Percentiles rank a stretch among this genome's conserved stretches.
Conservation (phyloP, 306 rosid genomes). For the Astragalus membranaceus region DNA sequence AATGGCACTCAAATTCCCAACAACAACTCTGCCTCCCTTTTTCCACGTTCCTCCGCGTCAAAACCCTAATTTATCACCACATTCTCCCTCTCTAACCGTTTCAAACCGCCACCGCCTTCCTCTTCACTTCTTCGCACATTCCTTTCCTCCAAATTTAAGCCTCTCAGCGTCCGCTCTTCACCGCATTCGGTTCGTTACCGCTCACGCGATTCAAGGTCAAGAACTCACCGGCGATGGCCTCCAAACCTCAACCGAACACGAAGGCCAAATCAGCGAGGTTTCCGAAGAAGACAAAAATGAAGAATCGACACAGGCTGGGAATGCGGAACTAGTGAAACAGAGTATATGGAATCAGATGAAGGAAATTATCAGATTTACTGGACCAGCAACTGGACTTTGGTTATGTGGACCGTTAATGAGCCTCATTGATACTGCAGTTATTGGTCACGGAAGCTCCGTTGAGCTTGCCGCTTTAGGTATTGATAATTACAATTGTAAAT, state of each 20-base stretch:
- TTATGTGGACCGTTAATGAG: constrained; percentile 82
- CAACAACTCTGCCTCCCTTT: background rate
- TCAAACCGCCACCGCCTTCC: background rate
- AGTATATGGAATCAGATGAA: constrained; percentile 62
- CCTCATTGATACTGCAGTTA: constrained; percentile 75
- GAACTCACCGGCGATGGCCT: constrained; percentile 10
- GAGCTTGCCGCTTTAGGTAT: constrained; percentile 92
- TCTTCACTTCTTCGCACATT: constrained; percentile 7
- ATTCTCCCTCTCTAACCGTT: constrained; percentile 11
- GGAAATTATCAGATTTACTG: constrained; percentile 63
- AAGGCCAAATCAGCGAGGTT: background rate
- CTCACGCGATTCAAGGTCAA: constrained; percentile 13
- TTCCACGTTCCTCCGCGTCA: constrained; percentile 18
- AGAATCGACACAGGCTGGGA: background rate
- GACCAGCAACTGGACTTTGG: constrained; percentile 86
- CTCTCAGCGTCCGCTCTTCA: background rate
- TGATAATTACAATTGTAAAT: background rate
- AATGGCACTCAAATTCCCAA: constrained; percentile 31
- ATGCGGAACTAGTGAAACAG: constrained; percentile 33
- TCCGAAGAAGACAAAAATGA: background rate
- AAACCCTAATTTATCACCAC: constrained; percentile 21
- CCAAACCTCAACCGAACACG: constrained; percentile 5
- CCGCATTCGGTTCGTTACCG: background rate
- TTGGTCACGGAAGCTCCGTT: constrained; percentile 84
- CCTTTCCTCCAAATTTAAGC: constrained; percentile 21